phyloP scores from a whole-genome alignment of 257 asterid species.

The Jacaranda copaia region DNA sequence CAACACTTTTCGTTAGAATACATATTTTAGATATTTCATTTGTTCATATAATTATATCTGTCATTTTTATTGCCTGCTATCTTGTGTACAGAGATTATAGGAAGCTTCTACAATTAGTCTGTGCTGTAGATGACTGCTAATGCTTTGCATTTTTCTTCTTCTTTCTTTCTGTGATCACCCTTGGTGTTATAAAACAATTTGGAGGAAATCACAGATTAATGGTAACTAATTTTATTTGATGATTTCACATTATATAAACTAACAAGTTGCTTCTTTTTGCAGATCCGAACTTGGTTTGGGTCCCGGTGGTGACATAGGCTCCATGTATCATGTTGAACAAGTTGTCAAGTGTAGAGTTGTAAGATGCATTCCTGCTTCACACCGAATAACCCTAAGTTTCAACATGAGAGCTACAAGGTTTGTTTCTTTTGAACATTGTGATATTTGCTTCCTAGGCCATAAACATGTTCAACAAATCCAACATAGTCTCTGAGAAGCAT shows the following conservation, averaged over 20 bases:
- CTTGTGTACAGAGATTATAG: background rate
- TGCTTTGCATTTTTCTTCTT: constrained; percentile 8
- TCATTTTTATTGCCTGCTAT: background rate
- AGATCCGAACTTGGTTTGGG: constrained; percentile 96
- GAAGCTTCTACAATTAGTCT: background rate
- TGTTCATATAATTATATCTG: background rate
- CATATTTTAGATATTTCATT: background rate
- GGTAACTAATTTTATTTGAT: no score
- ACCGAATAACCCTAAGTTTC: constrained; percentile 84
- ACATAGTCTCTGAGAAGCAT: background rate
- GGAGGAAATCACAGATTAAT: background rate
- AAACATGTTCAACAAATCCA: background rate
- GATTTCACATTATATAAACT: background rate
- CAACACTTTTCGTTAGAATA: background rate
- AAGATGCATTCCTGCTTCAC: constrained; percentile 67
- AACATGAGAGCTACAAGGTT: constrained; percentile 76
- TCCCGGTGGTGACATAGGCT: constrained; percentile 76
- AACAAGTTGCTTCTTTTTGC: constrained; percentile 43
- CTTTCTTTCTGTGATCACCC: background rate
- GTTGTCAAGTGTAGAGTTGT: constrained; percentile 95
- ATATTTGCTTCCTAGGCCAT: constrained; percentile 22
- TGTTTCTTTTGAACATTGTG: constrained; percentile 35
- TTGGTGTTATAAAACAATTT: background rate
- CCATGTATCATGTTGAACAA: constrained; percentile 93
- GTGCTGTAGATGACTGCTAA: background rate